phyloP scores from a whole-genome alignment of 164 flowering plant species.

The Umbilicus rupestris region DNA sequence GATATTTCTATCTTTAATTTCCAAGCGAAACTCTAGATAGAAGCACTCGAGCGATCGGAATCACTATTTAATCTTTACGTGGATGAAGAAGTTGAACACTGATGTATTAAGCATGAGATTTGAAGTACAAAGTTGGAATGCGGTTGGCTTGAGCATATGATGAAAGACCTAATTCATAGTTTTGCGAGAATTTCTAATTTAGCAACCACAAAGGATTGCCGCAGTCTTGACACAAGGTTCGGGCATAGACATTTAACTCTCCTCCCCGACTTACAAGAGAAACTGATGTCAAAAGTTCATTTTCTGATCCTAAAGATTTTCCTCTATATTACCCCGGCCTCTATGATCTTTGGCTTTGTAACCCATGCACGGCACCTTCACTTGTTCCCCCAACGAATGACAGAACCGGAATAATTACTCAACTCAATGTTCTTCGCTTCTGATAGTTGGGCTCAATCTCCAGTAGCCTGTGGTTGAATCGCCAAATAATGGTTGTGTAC shows the following conservation, averaged over 20 bases:
- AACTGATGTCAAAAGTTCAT: conserved; percentile 13
- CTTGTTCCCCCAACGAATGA: conserved; percentile 18
- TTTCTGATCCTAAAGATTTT: conserved; percentile 6
- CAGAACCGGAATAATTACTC: conserved; percentile 7
- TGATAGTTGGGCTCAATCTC: background rate
- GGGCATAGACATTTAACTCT: conserved; percentile 11
- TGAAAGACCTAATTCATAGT: background rate
- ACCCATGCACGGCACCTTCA: conserved; percentile 16
- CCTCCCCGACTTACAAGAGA: conserved; percentile 10
- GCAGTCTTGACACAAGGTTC: conserved; percentile 7
- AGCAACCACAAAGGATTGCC: background rate
- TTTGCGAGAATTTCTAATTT: background rate
- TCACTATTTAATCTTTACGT: too few species aligned
- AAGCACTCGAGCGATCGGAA: too few species aligned
- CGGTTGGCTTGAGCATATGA: background rate
- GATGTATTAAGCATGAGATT: background rate
- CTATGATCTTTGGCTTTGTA: conserved; percentile 11
- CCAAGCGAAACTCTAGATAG: too few species aligned
- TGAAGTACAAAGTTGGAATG: background rate
- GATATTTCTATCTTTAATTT: too few species aligned
- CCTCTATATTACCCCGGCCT: background rate
- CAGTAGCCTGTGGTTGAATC: background rate
- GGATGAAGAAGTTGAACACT: too few species aligned
- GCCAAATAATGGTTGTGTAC: background rate
- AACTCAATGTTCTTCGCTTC: conserved; percentile 9